Evolutionary conservation across 1,139 yeast species (phyloP).

Genomic region (Hansenula sp.): DNA sequence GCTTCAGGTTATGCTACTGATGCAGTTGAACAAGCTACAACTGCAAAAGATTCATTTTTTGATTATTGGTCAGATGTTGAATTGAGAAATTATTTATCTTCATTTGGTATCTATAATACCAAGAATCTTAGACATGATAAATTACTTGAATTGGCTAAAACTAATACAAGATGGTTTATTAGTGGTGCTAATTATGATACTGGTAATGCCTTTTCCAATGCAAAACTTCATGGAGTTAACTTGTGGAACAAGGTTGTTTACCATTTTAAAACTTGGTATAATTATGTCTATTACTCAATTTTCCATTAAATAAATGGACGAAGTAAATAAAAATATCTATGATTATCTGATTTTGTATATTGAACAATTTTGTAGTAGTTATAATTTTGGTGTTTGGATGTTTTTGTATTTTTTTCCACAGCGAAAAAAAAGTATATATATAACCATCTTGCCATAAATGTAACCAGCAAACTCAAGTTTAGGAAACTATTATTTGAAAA

Average conservation of each 20-base stretch:
- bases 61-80: conserved; percentile 53
- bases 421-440: no score
- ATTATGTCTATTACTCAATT: conserved; percentile 11
- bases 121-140: conserved; percentile 39
- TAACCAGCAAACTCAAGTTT: no score
- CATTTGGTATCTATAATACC: conserved; percentile 43
- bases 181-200: conserved; percentile 18
- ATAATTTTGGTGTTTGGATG: no score
- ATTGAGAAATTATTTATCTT: conserved; percentile 44
- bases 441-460: no score
- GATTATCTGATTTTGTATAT: no score
- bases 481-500: conserved; percentile 17
- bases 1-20: conserved; percentile 16
- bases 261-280: conserved; percentile 10
- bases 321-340: no score
- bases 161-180: conserved; percentile 37
- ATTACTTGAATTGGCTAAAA: conserved; percentile 41
- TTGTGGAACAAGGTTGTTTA: conserved; percentile 6
- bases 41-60: conserved; percentile 33
- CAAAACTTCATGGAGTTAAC: conserved; percentile 11
- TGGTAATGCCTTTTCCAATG: conserved; percentile 2
- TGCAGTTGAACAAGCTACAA: conserved; percentile 6
- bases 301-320: neutral
- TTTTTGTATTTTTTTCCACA: no score
- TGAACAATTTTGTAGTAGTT: no score